Conservation (phyloP, 2,329 filamentous ascomycete species). For the Scedosporium apiospermum region DNA sequence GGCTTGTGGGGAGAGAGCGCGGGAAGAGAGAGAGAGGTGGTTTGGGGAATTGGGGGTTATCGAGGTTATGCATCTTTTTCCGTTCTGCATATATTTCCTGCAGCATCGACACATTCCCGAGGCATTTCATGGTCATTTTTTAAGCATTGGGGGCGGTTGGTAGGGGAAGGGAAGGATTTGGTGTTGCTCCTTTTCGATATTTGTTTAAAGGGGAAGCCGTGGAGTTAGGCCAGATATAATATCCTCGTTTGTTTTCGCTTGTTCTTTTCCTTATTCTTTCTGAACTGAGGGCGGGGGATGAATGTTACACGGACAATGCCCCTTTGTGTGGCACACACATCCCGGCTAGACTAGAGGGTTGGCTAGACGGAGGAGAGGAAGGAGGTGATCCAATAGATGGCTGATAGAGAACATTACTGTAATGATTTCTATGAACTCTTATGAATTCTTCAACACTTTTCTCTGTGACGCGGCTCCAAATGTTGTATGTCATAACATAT, state of each 20-base stretch:
- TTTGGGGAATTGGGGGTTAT: no score
- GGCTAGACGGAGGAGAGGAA: background rate
- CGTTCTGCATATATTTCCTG: background rate
- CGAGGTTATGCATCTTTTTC: background rate
- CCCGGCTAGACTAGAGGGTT: background rate
- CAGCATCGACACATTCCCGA: background rate
- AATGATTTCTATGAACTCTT: background rate
- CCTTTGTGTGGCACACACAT: slow-evolving; percentile 11
- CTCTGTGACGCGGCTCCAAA: background rate
- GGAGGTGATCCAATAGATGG: background rate
- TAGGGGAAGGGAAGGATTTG: no score
- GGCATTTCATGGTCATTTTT: no score
- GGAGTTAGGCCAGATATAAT: no score
- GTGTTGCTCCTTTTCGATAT: no score
- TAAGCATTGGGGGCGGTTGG: no score
- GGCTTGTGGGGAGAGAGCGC: background rate
- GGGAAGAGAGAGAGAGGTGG: background rate
- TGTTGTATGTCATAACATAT: no score
- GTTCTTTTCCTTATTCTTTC: background rate
- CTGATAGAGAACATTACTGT: background rate
- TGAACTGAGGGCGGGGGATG: background rate
- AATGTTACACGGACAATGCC: background rate
- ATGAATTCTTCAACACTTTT: background rate
- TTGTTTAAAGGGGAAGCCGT: no score
- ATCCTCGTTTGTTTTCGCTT: no score